Base-by-base conservation (phyloP, 495 filamentous ascomycete species). In the Penicillium salamii region DNA sequence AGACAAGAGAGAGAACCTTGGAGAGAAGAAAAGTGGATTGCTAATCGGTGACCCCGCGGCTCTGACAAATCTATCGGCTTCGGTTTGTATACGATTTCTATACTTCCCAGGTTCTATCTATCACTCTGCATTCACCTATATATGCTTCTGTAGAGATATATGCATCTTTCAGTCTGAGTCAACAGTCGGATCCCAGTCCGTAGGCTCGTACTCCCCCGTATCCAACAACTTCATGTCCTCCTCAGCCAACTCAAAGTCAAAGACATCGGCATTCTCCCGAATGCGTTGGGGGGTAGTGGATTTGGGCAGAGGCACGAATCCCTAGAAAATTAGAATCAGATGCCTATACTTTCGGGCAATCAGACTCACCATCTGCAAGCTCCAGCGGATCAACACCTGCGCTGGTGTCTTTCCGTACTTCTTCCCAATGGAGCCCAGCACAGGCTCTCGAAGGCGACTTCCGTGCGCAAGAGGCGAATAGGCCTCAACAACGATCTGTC, bases 301-400 rank as follows among this genome's bases (percentile, higher is more conserved):
- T 61, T 85, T 86, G 5, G 82, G 81, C 43, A 86, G 64, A n/a
- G 83, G 82, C 33, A 81, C 79, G 19, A 79, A 79, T 20, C 81
- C 80, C 77, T 74, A 54, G 41, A n/a, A 14, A 31, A 45, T 57
- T 29, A 42, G 44, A 35, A 20, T 40, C 8, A 18, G 18, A 31
- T 6, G 20, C n/a, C 17, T 36, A 38, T 19, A 19, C 21, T 13
- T 19, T 19, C 5, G 36, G 49, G 0, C 7, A 9, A 41, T 32
- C 8, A 0, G 13, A 14, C 69, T 50, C 42, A 72, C 70, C 64
- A 76, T 92, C 67, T 95, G 89, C 63, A 96, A 66, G 55, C 87
- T 88, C 91, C 91, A 95, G 39, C 89, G 76, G 18, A 96, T 61
- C 58, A 96, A 68, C 13, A 96, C 75, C 75, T 96, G 91, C 2